A percentile compares a stretch with the other conserved stretches of the same genome.
Evolutionary conservation across 2,329 filamentous ascomycete species (phyloP).

Genomic region (Arthroderma sp.): DNA sequence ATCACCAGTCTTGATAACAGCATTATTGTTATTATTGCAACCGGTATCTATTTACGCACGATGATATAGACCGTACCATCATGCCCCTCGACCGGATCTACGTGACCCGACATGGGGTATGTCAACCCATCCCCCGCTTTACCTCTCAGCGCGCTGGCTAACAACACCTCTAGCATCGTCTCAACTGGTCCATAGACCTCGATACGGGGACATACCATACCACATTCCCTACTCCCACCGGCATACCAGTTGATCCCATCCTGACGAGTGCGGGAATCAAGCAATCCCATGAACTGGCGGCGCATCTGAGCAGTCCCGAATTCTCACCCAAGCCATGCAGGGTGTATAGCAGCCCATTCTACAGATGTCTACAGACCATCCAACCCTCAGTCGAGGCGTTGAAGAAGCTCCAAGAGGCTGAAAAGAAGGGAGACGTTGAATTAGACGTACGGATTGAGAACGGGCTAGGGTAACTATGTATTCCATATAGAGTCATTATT

Average conservation of each 20-base stretch:
- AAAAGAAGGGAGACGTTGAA: conserved; percentile 20
- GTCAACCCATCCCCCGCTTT: conserved; percentile 20
- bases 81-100: conserved; percentile 63
- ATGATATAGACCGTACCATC: no score
- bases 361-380: conserved; percentile 76
- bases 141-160: background rate
- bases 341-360: conserved; percentile 76
- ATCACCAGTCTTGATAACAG: no score
- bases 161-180: conserved; percentile 55
- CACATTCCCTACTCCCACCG: conserved; percentile 65
- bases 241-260: conserved; percentile 74
- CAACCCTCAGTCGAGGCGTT: conserved; percentile 43
- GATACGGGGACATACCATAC: conserved; percentile 65
- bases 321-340: conserved; percentile 29
- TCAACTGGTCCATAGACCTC: conserved; percentile 76
- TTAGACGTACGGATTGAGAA: conserved; percentile 37
- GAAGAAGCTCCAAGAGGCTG: conserved; percentile 20
- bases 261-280: conserved; percentile 75
- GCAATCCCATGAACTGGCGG: conserved; percentile 66
- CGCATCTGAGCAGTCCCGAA: conserved; percentile 18
- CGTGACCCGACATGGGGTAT: conserved; percentile 61
- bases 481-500: no score
- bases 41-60: no score
- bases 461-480: conserved; percentile 35
- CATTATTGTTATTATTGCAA: no score